Percentiles rank a stretch among this genome's conserved stretches.
Evolutionary conservation across 495 filamentous ascomycete genomes (phyloP).

Genomic region (Penicillium roqueforti): DNA sequence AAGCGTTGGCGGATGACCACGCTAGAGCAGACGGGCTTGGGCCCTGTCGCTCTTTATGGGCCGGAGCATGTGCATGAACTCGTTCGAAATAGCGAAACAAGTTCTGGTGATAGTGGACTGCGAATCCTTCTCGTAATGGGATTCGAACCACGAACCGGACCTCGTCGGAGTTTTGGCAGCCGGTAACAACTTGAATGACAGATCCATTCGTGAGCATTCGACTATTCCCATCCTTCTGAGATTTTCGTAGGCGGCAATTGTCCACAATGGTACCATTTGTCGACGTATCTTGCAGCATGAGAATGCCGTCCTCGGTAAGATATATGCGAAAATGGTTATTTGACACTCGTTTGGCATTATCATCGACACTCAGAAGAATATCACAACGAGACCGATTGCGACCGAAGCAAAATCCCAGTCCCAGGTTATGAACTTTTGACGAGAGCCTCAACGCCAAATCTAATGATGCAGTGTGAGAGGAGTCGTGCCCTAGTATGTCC

Average conservation of each 20-base stretch:
- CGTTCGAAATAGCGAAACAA: constrained; percentile 50
- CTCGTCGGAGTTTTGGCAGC: constrained; percentile 39
- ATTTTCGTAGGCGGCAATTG: constrained; percentile 53
- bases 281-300: constrained; percentile 90
- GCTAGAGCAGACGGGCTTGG: constrained; percentile 30
- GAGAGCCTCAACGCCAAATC: constrained; percentile 82
- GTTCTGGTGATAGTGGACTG: constrained; percentile 56
- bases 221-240: constrained; percentile 38
- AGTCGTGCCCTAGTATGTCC: constrained; percentile 34
- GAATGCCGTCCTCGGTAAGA: constrained; percentile 66
- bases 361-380: constrained; percentile 54
- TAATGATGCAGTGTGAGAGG: constrained; percentile 41
- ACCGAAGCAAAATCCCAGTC: constrained; percentile 77
- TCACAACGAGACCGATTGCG: constrained; percentile 70
- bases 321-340: constrained; percentile 92
- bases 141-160: constrained; percentile 84
- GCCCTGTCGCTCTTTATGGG: constrained; percentile 23
- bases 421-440: constrained; percentile 58
- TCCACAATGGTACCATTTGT: constrained; percentile 93
- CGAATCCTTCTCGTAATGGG: constrained; percentile 60
- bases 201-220: constrained; percentile 69
- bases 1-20: constrained; percentile 37
- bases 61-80: constrained; percentile 25
- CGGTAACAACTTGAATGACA: constrained; percentile 64
- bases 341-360: constrained; percentile 63